Conservation (phyloP, 768 basidiomycete species). For the Hygrocybe punicea region DNA sequence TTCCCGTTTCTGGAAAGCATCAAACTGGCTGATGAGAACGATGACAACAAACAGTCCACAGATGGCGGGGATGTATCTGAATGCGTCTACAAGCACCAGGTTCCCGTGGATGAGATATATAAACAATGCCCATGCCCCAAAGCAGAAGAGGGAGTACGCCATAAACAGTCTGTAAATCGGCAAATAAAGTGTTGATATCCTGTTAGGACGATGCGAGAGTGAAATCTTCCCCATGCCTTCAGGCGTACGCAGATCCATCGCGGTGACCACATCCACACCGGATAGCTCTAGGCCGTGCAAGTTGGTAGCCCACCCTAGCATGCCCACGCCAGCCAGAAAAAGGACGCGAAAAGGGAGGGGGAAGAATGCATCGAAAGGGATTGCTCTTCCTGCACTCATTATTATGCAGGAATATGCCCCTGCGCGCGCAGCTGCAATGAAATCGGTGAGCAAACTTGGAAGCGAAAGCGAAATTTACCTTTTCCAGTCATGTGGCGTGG, state of each 20-base stretch:
- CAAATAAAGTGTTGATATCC: slow-evolving; percentile 39
- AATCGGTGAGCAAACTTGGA: too few relatives aligned
- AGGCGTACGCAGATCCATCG: slow-evolving; percentile 61
- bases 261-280: slow-evolving; percentile 68
- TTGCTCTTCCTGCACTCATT: slow-evolving; percentile 25
- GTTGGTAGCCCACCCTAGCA: slow-evolving; percentile 91
- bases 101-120: slow-evolving; percentile 57
- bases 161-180: slow-evolving; percentile 67
- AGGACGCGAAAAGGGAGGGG: slow-evolving; percentile 93
- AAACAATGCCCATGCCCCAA: slow-evolving; percentile 68
- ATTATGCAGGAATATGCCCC: too few relatives aligned
- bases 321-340: slow-evolving; percentile 70
- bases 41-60: slow-evolving; percentile 57
- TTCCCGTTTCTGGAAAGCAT: slow-evolving; percentile 64
- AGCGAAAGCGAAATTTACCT: too few relatives aligned
- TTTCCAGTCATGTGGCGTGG: too few relatives aligned
- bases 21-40: slow-evolving; percentile 62
- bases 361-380: slow-evolving; percentile 55
- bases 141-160: slow-evolving; percentile 58
- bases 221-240: slow-evolving; percentile 22
- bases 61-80: slow-evolving; percentile 72
- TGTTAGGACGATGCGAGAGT: slow-evolving; percentile 30
- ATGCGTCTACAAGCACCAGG: slow-evolving; percentile 60
- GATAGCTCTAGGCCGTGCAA: slow-evolving; percentile 75
- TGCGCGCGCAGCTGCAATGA: too few relatives aligned